These are phyloP conservation scores for Russula emetica DNA, from an alignment of 768 basidiomycete genomes.

Conservation along the genomic window DNA sequence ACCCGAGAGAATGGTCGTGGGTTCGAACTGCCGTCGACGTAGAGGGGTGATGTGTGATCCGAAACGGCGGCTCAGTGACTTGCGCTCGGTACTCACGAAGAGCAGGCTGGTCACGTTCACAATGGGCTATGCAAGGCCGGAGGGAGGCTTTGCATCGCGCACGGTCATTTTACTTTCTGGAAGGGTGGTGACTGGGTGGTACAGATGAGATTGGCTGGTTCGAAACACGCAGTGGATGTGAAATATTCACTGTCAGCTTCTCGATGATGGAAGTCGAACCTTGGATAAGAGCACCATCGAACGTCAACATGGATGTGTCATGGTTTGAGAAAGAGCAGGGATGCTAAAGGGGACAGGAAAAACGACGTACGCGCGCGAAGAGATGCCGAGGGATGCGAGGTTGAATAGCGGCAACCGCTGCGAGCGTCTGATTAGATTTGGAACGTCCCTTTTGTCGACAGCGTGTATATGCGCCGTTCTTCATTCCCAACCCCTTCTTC, in stretches of 20 bases:
- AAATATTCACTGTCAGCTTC: slow-evolving; percentile 63
- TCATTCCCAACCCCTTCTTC: slow-evolving; percentile 27
- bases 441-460: too few species aligned
- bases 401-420: too few species aligned
- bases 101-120: slow-evolving; percentile 87
- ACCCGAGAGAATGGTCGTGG: slow-evolving; percentile 88
- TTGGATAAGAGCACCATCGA: slow-evolving; percentile 57
- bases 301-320: slow-evolving; percentile 76
- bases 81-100: slow-evolving; percentile 45
- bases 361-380: too few species aligned
- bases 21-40: slow-evolving; percentile 79
- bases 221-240: background rate
- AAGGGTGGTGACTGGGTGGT: slow-evolving; percentile 62
- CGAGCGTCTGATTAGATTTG: too few species aligned
- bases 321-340: slow-evolving; percentile 48
- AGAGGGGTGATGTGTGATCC: background rate
- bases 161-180: slow-evolving; percentile 75
- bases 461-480: too few species aligned
- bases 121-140: slow-evolving; percentile 51
- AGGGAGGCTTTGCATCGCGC: slow-evolving; percentile 83
- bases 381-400: too few species aligned
- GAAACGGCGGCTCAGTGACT: background rate
- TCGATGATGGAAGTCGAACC: slow-evolving; percentile 58
- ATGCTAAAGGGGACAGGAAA: too few species aligned
- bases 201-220: background rate